Conservation (phyloP, 2,329 filamentous ascomycete genomes). For the Gnomoniopsis sp. region DNA sequence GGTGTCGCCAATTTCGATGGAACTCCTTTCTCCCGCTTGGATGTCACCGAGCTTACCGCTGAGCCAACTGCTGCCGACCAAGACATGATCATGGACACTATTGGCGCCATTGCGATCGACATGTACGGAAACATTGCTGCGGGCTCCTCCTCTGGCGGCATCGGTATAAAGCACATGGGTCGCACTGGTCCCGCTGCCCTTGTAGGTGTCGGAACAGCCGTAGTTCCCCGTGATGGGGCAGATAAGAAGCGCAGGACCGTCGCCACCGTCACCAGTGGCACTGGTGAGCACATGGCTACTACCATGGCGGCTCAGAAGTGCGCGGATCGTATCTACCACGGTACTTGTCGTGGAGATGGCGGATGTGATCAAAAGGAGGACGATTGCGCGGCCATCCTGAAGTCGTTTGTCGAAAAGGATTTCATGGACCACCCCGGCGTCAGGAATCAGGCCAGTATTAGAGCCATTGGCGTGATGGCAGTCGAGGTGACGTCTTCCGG, state of each 20-base stretch:
- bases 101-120: conserved; percentile 93
- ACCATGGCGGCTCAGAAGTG: conserved; percentile 87
- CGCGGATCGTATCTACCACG: conserved; percentile 78
- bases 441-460: conserved; percentile 71
- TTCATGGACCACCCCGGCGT: conserved; percentile 94
- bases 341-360: conserved; percentile 54
- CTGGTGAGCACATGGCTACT: conserved; percentile 96
- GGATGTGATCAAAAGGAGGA: conserved; percentile 64
- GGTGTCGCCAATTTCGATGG: background rate
- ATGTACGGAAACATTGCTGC: conserved; percentile 83
- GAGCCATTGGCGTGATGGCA: conserved; percentile 84
- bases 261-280: conserved; percentile 87
- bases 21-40: background rate
- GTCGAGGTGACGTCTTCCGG: conserved; percentile 80
- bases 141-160: conserved; percentile 92
- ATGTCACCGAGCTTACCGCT: conserved; percentile 13
- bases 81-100: conserved; percentile 80
- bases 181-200: conserved; percentile 89
- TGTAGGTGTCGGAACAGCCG: conserved; percentile 84
- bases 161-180: conserved; percentile 96
- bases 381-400: conserved; percentile 65
- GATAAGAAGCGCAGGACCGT: conserved; percentile 70
- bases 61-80: conserved; percentile 29
- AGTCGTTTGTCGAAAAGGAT: conserved; percentile 77
- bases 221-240: conserved; percentile 71